Evolutionary conservation across 2,329 filamentous ascomycete species (phyloP).

Genomic region (Neonectria magnoliae): DNA sequence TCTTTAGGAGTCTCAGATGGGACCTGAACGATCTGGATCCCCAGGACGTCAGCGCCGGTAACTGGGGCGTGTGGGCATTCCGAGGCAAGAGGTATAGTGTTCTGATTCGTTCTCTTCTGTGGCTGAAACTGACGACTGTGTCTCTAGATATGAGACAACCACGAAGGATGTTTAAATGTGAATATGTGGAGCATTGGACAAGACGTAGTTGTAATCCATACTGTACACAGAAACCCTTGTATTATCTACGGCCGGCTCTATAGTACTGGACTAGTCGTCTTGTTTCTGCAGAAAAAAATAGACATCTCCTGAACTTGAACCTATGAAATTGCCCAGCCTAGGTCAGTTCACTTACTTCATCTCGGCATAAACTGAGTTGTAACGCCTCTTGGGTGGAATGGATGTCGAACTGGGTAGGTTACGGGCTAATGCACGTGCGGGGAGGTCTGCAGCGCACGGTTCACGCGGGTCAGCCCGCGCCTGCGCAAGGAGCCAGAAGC

Average conservation of each 20-base stretch:
- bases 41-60: constrained; percentile 92
- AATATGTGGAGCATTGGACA: neutral
- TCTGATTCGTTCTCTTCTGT: constrained; percentile 38
- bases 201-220: constrained; percentile 23
- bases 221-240: constrained; percentile 32
- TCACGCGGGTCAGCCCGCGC: constrained; percentile 42
- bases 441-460: constrained; percentile 42
- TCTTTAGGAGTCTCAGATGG: constrained; percentile 93
- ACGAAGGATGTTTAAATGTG: constrained; percentile 55
- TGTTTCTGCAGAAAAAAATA: constrained; percentile 17
- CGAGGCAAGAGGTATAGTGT: constrained; percentile 86
- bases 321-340: neutral
- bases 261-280: neutral
- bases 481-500: constrained; percentile 28
- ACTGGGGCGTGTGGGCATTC: constrained; percentile 98
- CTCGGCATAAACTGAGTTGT: too few species aligned
- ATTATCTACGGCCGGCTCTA: constrained; percentile 16
- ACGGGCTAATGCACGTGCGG: constrained; percentile 28
- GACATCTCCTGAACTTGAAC: constrained; percentile 12
- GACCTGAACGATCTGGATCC: constrained; percentile 96
- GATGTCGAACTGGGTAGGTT: neutral
- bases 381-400: constrained; percentile 8
- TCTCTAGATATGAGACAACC: constrained; percentile 69
- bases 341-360: too few species aligned
- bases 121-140: constrained; percentile 6